Conservation (phyloP, 768 basidiomycete genomes). For the Russula dissimulans region DNA sequence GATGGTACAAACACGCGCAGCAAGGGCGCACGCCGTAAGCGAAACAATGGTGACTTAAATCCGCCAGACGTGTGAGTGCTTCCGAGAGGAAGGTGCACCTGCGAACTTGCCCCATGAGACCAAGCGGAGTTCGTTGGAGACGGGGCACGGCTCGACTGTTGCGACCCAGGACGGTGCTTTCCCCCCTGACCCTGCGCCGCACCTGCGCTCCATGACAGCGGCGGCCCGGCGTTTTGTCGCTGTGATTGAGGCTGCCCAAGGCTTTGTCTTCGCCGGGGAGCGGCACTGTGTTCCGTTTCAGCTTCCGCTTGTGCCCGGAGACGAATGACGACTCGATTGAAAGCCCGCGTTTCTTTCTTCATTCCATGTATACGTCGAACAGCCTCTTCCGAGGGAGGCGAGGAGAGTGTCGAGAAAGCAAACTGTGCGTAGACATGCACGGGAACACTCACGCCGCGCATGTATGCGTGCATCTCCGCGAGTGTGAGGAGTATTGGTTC, state of each 20-base stretch:
- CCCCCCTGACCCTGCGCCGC: conserved; percentile 11
- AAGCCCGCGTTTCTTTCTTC: conserved; percentile 59
- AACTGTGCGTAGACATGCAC: conserved; percentile 60
- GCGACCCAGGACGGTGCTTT: conserved; percentile 26
- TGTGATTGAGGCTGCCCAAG: conserved; percentile 11
- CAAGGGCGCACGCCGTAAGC: conserved; percentile 62
- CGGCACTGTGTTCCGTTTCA: conserved; percentile 26
- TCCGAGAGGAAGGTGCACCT: conserved; percentile 20
- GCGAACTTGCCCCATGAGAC: conserved; percentile 35
- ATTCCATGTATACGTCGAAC: conserved; percentile 40
- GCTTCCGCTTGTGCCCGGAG: conserved; percentile 74
- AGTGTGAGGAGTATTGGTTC: conserved; percentile 60
- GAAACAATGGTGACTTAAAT: conserved; percentile 67
- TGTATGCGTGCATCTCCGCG: conserved; percentile 73
- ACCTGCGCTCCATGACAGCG: conserved; percentile 15
- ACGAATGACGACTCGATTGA: conserved; percentile 71
- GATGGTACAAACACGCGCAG: conserved; percentile 79
- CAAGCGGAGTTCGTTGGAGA: conserved; percentile 48
- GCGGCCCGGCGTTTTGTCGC: conserved; percentile 8
- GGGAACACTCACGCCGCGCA: conserved; percentile 71
- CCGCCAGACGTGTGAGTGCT: conserved; percentile 1
- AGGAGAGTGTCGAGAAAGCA: conserved; percentile 46
- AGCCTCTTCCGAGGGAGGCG: conserved; percentile 34
- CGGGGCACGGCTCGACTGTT: conserved; percentile 51
- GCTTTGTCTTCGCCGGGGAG: conserved; percentile 1